A percentile compares a stretch with the other conserved stretches of the same genome.
These are phyloP conservation scores for Amoebophrya sp. DNA, from an alignment of 169 alveolate species.

Conservation along the genomic window DNA sequence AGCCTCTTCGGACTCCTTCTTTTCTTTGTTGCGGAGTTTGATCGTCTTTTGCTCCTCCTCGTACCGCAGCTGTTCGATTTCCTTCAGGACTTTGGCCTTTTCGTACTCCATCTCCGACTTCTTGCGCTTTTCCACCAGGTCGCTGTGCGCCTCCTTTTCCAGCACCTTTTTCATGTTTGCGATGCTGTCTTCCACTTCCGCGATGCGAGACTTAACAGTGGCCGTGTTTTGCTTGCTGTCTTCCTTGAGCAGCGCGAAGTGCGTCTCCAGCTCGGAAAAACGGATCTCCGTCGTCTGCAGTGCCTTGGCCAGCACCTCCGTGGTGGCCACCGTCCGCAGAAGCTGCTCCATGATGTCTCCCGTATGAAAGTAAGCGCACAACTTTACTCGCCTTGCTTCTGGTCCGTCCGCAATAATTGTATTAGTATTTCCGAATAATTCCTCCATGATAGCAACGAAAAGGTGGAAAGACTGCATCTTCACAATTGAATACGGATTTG, in stretches of 20 bases:
- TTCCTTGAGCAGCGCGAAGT: background rate
- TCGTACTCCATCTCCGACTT: background rate
- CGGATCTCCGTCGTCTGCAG: conserved; percentile 16
- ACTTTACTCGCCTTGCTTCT: too few relatives aligned
- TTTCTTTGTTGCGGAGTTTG: conserved; percentile 26
- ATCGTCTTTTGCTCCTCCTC: background rate
- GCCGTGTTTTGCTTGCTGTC: background rate
- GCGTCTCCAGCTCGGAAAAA: conserved; percentile 19
- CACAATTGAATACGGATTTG: too few relatives aligned
- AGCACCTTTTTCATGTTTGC: background rate
- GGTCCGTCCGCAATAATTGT: too few relatives aligned
- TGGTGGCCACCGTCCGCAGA: background rate
- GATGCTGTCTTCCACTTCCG: background rate
- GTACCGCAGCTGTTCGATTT: background rate
- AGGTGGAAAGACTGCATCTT: too few relatives aligned
- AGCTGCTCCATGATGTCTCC: conserved; percentile 8
- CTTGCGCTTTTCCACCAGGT: conserved; percentile 7
- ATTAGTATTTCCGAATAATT: too few relatives aligned
- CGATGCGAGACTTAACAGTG: background rate
- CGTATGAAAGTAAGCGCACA: too few relatives aligned
- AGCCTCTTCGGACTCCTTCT: conserved; percentile 32
- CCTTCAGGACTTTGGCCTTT: background rate
- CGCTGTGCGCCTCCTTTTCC: background rate
- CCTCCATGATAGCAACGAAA: too few relatives aligned
- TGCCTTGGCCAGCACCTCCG: conserved; percentile 3